Evolutionary conservation across 306 rosid species (phyloP), one percentile per base, ranked within the genome.

Genomic region (Mimosa pudica): DNA sequence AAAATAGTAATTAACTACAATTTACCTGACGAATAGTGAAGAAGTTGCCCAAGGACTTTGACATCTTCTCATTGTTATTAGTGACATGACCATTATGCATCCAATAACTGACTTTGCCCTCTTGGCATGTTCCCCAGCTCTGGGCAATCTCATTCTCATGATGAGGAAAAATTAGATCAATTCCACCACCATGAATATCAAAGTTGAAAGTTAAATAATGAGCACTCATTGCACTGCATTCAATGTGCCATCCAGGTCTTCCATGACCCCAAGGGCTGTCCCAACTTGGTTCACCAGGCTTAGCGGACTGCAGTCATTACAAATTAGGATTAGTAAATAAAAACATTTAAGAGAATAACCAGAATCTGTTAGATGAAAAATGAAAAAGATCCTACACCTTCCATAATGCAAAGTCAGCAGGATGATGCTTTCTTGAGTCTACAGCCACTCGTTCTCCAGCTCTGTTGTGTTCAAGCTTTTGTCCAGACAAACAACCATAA

Each of bases 141-240:
- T 95, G 98, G 51, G 99, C 97, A 76, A 95, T 77, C 85, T 95
- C 99, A 75, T 95, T 95, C 86, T 95, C 99, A 91, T 95, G 98
- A 85, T 92, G 98, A 41, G 98, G 98, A 84, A 95, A 95, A 70
- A 95, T 91, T 79, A 95, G 82, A 85, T 95, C 99, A 70, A 95
- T 95, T 75, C 98, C 99, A 84, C 99, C 98, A n/a, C 99, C 99
- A 79, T 95, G 98, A 80, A 95, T 93, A 88, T 95, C 99, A 82
- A 95, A 95, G 75, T 83, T 81, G 80, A 85, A 90, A 55, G 93
- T 86, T 70, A 95, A 86, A 88, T 93, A 95, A 60, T 93, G 87
- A 13, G 97, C 89, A 84, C 99, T 93, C 99, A 95, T 95, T 20
- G 99, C 98, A 89, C 99, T 95, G 92, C 99, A 95, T 70, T 95